A percentile compares a stretch with the other conserved stretches of the same genome.
phyloP scores from a whole-genome alignment of 441 rosid species.

The Pelargonium citronellum region DNA sequence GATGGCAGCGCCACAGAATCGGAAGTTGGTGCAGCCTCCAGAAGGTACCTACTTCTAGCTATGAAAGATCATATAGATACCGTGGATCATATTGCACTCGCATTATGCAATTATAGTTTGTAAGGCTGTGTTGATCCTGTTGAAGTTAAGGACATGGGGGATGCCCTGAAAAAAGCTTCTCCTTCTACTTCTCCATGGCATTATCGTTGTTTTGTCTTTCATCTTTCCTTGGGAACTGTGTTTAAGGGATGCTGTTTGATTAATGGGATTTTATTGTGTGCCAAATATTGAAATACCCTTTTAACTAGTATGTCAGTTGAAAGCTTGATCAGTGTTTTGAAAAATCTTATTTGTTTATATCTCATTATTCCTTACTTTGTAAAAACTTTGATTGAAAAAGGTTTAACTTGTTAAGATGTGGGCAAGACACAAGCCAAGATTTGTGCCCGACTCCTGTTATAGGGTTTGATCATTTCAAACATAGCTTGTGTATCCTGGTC shows the following conservation, averaged over 20 bases:
- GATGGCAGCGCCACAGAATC: slow-evolving; percentile 90
- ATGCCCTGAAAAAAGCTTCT: slow-evolving; percentile 29
- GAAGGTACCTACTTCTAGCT: slow-evolving; percentile 96
- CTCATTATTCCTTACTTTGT: no score
- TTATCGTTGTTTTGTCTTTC: slow-evolving; percentile 26
- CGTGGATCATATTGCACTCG: slow-evolving; percentile 28
- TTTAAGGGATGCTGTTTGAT: slow-evolving; percentile 8
- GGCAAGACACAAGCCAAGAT: no score
- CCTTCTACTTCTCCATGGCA: slow-evolving; percentile 28
- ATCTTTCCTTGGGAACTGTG: slow-evolving; percentile 6
- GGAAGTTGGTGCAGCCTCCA: slow-evolving; percentile 95
- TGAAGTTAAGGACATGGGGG: slow-evolving; percentile 36
- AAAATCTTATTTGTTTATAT: no score
- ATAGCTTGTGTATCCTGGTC: no score
- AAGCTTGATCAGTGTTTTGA: no score
- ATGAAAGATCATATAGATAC: slow-evolving; percentile 22
- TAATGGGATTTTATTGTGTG: slow-evolving; percentile 4
- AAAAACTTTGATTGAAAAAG: no score
- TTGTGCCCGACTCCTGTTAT: no score
- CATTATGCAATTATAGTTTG: slow-evolving; percentile 43
- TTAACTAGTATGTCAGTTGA: background rate
- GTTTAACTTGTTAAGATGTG: no score
- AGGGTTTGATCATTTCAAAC: no score
- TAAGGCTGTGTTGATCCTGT: slow-evolving; percentile 39
- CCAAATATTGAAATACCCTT: background rate